These are phyloP conservation scores for Priceomyces castillae DNA, from an alignment of 805 yeast species.

Conservation along the genomic window DNA sequence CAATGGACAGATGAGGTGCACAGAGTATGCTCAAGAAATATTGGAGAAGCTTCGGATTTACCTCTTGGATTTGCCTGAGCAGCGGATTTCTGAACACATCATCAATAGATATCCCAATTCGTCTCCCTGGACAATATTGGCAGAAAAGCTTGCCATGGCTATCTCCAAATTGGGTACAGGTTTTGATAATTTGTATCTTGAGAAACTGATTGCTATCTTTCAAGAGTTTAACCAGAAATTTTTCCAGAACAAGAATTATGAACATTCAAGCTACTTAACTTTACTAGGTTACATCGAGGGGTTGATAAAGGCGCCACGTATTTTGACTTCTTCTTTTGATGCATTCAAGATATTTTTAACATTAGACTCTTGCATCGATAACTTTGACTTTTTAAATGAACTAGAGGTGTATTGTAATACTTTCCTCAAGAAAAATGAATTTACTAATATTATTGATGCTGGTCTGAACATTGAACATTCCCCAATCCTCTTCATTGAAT, in stretches of 20 bases:
- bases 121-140: slow-evolving; percentile 36
- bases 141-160: slow-evolving; percentile 33
- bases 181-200: slow-evolving; percentile 19
- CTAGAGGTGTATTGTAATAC: slow-evolving; percentile 30
- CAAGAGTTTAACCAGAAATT: slow-evolving; percentile 24
- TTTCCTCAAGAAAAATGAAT: slow-evolving; percentile 14
- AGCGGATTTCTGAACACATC: slow-evolving; percentile 39
- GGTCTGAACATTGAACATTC: slow-evolving; percentile 31
- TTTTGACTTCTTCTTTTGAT: slow-evolving; percentile 21
- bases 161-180: slow-evolving; percentile 28
- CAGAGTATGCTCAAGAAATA: slow-evolving; percentile 40
- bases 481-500: slow-evolving; percentile 35
- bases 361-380: slow-evolving; percentile 37
- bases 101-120: slow-evolving; percentile 24
- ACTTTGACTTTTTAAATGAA: slow-evolving; percentile 35
- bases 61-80: slow-evolving; percentile 45
- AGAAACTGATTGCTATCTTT: slow-evolving; percentile 26
- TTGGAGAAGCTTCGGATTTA: slow-evolving; percentile 46
- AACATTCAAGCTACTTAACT: slow-evolving; percentile 33
- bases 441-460: slow-evolving; percentile 17
- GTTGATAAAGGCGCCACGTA: slow-evolving; percentile 22
- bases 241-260: slow-evolving; percentile 20
- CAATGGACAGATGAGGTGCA: slow-evolving; percentile 23
- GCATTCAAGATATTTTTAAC: slow-evolving; percentile 30
- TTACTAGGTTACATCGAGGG: slow-evolving; percentile 36